Evolutionary conservation across 306 rosid species (phyloP), one percentile per base, ranked within the genome.

Genomic region (Argentina anserina): DNA sequence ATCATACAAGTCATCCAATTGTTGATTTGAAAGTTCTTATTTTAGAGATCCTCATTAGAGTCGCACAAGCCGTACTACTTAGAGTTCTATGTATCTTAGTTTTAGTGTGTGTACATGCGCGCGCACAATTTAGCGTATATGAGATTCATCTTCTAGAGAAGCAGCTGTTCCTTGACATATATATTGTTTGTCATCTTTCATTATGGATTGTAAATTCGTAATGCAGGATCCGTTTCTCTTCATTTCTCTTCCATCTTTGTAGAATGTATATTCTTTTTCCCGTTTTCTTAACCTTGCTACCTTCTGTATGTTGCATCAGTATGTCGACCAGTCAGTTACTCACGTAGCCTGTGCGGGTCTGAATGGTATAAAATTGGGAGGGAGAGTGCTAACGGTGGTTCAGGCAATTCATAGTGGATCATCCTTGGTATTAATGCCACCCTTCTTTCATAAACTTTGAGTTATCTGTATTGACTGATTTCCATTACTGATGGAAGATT

Each of bases 271-370:
- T 59, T 59, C 23, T 59, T 18, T 59, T 29, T 59, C 21, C 10
- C 3, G 45, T 43, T 67, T 50, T 56, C 60, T 36, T 64, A 84
- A 65, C 47, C 69, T 71, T 6, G 26, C 64, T 87, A 78, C 77
- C 67, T 75, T 82, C 74, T 69, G 45, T 75, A 50, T 68, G 31
- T 75, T 78, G 23, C 74, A 37, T 82, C 90, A 94, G 98, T 94
- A 91, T 61, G 84, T 45, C 49, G 98, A 94, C 65, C 88, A 89
- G 67, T 88, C 97, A 60, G 83, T 85, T 53, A 85, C 97, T 69
- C 72, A 28, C 69, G 91, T 89, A 89, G 98, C 97, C 34, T 89
- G 99, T 84, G 89, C 90, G 10, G 97, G 96, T 67, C 89, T 91
- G 77, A 91, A 88, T 78, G 96, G 99, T 74, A 80, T 91, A 84